Evolutionary conservation across 208 protist species (phyloP).

Genomic region (Crithidia fasciculata): DNA sequence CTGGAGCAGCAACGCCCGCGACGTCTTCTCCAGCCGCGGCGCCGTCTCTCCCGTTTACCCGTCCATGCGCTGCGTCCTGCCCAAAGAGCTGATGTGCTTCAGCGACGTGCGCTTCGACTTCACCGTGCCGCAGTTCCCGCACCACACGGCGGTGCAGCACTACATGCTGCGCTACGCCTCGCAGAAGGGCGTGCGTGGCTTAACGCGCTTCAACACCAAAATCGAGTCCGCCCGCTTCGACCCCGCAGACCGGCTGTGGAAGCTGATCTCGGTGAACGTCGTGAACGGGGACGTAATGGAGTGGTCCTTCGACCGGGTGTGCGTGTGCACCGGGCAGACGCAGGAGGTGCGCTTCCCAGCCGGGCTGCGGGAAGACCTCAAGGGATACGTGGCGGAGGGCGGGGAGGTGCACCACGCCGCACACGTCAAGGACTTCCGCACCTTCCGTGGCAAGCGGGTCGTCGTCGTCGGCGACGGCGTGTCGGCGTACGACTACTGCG

Average conservation of each 20-base stretch:
- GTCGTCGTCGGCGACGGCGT: conserved; percentile 87
- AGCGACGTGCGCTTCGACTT: conserved; percentile 86
- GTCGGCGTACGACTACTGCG: conserved; percentile 82
- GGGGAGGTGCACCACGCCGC: conserved; percentile 85
- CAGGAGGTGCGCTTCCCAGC: conserved; percentile 78
- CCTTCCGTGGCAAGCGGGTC: conserved; percentile 70
- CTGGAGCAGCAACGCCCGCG: conserved; percentile 72
- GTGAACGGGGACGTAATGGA: conserved; percentile 88
- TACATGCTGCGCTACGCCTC: conserved; percentile 81
- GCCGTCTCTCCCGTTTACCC: conserved; percentile 81
- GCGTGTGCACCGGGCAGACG: conserved; percentile 86
- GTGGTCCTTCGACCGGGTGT: conserved; percentile 87
- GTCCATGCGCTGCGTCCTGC: conserved; percentile 81
- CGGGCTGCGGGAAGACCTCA: conserved; percentile 46
- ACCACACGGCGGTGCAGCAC: conserved; percentile 79
- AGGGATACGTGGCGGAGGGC: conserved; percentile 49
- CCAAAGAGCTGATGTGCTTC: conserved; percentile 89
- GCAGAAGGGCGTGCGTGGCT: conserved; percentile 61
- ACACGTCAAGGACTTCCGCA: conserved; percentile 88
- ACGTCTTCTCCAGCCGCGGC: conserved; percentile 72
- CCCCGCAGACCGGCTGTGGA: conserved; percentile 51
- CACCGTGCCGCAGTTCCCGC: conserved; percentile 83
- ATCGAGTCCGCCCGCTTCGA: conserved; percentile 81
- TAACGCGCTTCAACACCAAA: conserved; percentile 91
- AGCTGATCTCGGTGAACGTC: conserved; percentile 88